Conservation (phyloP, 345 rosid species). For the Stellera chamaejasme region DNA sequence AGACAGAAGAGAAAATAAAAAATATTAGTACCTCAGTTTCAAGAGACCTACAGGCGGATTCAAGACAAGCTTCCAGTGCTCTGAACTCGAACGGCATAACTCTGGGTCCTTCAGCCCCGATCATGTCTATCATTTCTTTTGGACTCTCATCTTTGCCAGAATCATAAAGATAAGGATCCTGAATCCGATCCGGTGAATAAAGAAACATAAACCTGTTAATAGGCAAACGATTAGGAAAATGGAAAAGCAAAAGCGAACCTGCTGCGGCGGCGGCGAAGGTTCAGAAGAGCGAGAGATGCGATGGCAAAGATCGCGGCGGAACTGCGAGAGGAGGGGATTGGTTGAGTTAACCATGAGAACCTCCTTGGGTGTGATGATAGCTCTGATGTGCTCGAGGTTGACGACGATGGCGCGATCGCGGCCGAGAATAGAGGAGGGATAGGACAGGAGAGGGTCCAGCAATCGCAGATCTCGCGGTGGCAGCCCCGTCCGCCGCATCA, state of each 20-base stretch:
- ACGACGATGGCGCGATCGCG: conserved; percentile 43
- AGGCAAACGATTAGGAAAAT: too few relatives aligned
- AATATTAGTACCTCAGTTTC: conserved; percentile 49
- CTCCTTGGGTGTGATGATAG: conserved; percentile 42
- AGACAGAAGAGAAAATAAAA: not conserved
- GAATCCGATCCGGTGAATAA: too few relatives aligned
- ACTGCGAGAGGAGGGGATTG: conserved; percentile 31
- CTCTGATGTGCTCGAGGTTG: conserved; percentile 47
- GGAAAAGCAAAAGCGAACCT: not conserved
- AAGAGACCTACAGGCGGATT: conserved; percentile 61
- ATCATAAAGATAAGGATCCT: too few relatives aligned
- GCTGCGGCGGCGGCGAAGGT: not conserved
- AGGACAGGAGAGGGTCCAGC: conserved; percentile 43
- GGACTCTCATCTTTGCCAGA: not conserved
- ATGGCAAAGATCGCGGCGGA: conserved; percentile 30
- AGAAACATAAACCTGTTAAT: too few relatives aligned
- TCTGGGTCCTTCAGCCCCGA: conserved; percentile 21
- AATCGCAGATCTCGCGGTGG: conserved; percentile 44
- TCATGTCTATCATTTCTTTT: not conserved
- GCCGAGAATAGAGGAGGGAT: conserved; percentile 45
- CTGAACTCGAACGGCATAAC: conserved; percentile 58
- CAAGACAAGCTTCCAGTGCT: conserved; percentile 76
- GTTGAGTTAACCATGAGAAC: conserved; percentile 31
- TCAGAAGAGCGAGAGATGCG: conserved; percentile 15
- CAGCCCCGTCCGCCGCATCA: conserved; percentile 48